Percentiles rank a stretch among this genome's conserved stretches.
Conservation (phyloP, 2,329 filamentous ascomycete species). For the Cladosporium sp. region DNA sequence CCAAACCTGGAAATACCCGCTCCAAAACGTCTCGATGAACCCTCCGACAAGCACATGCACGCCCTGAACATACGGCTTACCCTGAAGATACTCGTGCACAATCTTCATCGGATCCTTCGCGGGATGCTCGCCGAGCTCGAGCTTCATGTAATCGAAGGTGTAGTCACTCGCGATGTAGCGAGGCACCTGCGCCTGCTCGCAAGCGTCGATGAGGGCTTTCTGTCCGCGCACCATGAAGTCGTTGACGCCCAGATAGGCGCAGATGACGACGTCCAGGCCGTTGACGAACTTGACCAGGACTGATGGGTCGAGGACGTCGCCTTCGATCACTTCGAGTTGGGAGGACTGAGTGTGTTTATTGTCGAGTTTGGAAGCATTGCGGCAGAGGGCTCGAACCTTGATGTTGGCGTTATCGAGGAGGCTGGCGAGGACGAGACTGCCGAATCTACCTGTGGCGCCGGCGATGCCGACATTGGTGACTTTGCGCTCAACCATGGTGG, state of each 20-base stretch:
- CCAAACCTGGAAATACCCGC: constrained; percentile 9
- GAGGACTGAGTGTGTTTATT: constrained; percentile 21
- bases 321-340: constrained; percentile 34
- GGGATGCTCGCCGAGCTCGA: constrained; percentile 42
- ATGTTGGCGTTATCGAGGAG: constrained; percentile 35
- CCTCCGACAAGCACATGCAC: constrained; percentile 47
- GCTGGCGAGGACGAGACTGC: constrained; percentile 32
- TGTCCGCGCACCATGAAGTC: constrained; percentile 47
- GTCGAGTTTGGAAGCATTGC: constrained; percentile 35
- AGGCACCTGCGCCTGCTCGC: constrained; percentile 38
- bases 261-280: constrained; percentile 43
- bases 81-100: constrained; percentile 43
- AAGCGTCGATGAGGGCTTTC: constrained; percentile 46
- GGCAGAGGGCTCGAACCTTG: constrained; percentile 35
- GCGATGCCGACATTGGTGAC: constrained; percentile 32
- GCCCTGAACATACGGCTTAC: constrained; percentile 40
- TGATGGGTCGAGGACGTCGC: constrained; percentile 31
- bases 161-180: constrained; percentile 49
- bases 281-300: constrained; percentile 34
- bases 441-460: constrained; percentile 42
- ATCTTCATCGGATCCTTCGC: constrained; percentile 47
- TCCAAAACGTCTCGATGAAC: constrained; percentile 42
- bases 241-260: constrained; percentile 45
- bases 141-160: constrained; percentile 45
- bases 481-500: background rate